phyloP scores from a whole-genome alignment of 1,139 yeast species.

The Suhomyces chickasaworum region DNA sequence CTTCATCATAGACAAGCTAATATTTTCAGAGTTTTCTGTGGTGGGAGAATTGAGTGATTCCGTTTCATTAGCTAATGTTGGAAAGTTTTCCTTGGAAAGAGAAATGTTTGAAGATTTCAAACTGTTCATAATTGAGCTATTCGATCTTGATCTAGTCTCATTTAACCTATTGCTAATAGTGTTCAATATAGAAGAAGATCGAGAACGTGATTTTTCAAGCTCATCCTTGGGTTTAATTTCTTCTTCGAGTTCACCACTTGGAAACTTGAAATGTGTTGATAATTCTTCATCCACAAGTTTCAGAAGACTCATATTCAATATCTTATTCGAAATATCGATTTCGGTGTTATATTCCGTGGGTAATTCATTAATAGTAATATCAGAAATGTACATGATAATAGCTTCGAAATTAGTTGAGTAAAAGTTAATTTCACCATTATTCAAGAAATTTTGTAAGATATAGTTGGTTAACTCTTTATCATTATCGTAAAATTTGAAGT shows the following conservation, averaged over 20 bases:
- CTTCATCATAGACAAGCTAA: slow-evolving; percentile 34
- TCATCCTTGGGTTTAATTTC: slow-evolving; percentile 17
- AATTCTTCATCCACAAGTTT: slow-evolving; percentile 39
- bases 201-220: slow-evolving; percentile 29
- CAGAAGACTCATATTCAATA: slow-evolving; percentile 17
- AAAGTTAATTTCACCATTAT: slow-evolving; percentile 43
- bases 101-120: slow-evolving; percentile 23
- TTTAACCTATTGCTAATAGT: slow-evolving; percentile 35
- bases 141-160: slow-evolving; percentile 40
- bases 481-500: slow-evolving; percentile 28
- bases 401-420: slow-evolving; percentile 51
- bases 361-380: slow-evolving; percentile 38
- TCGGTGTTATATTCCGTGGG: slow-evolving; percentile 1
- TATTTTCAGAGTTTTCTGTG: slow-evolving; percentile 19
- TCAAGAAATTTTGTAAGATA: slow-evolving; percentile 33
- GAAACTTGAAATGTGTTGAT: slow-evolving; percentile 33
- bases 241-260: slow-evolving; percentile 28
- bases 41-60: slow-evolving; percentile 20
- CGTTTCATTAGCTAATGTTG: slow-evolving; percentile 23
- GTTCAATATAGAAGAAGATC: slow-evolving; percentile 44
- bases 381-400: slow-evolving; percentile 40
- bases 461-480: slow-evolving; percentile 35
- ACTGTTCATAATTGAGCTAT: slow-evolving; percentile 28
- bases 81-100: slow-evolving; percentile 30
- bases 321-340: slow-evolving; percentile 8